Base-by-base conservation (phyloP, 2,329 filamentous ascomycete species). In the Pseudopyrenochaeta lycopersici region DNA sequence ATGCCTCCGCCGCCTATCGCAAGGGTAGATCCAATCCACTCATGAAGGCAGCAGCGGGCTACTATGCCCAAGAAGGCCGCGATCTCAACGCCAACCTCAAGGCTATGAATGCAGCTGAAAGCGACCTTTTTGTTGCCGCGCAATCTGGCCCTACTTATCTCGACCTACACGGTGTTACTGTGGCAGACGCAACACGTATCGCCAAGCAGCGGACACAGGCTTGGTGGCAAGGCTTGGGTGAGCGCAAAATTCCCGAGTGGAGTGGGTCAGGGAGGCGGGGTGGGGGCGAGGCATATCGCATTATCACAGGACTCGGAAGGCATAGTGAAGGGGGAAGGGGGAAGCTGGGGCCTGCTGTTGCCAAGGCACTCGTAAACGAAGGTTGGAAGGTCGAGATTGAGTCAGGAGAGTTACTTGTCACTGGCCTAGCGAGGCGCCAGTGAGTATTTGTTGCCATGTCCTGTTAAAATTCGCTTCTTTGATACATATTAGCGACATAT, bases 91-190 rank as follows among this genome's bases (percentile, higher is more conserved):
- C 80, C 11, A 79, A 80, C 38, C 84, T 87, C 2, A 83, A 84
- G 56, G 78, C 79, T 15, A 83, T 86, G n/a, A 80, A 81, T 15
- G 86, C 87, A n/a, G 80, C 81, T 0, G 87, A 87, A 1, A 91
- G 92, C 1, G 89, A 95, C 65, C 76, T 84, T 0, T 81, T 89
- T 3, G 93, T 94, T 1, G 82, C 87, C 10, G 71, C 77, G 9
- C 89, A 92, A 68, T 93, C 90, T 45, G 91, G 90, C 45, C 82
- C 81, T 0, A 80, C 76, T 1, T 78, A 82, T 17, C 80, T 96
- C 7, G 94, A 98, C 73, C 79, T 98, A 21, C 94, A 98, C 72
- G 91, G 92, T 5, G 86, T 97, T 4, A 87, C 83, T 39, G 92
- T 97, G 1, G 81, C 87, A 43, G 90, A 96, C 72, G 94, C 90